A percentile compares a stretch with the other conserved stretches of the same genome.
phyloP scores from a whole-genome alignment of 371 early-diverging fungal genomes.

The Mucor piriformis region DNA sequence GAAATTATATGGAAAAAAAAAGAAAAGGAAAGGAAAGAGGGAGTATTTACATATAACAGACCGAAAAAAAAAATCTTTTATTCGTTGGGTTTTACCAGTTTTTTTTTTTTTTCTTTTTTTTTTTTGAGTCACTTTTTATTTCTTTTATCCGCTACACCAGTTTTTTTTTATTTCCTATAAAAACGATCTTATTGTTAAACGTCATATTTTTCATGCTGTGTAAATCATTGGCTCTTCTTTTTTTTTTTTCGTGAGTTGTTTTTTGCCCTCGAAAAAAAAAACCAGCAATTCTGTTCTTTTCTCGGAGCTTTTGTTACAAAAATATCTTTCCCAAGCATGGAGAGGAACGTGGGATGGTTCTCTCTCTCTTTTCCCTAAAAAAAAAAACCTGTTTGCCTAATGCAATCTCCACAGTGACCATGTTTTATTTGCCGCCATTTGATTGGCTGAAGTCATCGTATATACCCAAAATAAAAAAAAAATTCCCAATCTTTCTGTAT shows the following conservation, averaged over 20 bases:
- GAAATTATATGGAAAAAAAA: background rate
- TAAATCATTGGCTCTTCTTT: too few species aligned
- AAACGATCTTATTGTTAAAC: too few species aligned
- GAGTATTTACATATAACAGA: conserved; percentile 4
- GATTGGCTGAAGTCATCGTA: background rate
- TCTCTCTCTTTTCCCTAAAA: too few species aligned
- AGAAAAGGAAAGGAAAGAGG: background rate
- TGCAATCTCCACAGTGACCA: background rate
- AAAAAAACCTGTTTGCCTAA: background rate
- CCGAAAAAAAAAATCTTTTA: conserved; percentile 27
- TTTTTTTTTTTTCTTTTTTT: background rate
- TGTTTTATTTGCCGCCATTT: background rate
- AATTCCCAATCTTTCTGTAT: background rate
- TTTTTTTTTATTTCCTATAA: too few species aligned
- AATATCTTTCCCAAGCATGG: too few species aligned
- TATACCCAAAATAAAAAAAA: background rate
- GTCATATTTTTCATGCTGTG: too few species aligned
- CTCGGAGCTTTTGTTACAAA: too few species aligned
- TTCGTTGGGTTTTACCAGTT: conserved; percentile 22
- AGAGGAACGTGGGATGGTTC: too few species aligned
- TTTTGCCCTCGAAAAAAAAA: too few species aligned
- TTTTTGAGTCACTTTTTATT: conserved; percentile 8
- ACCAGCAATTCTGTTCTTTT: too few species aligned
- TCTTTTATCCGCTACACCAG: background rate
- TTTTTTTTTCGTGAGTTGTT: too few species aligned